Evolutionary conservation across 805 yeast species (phyloP), one percentile per base, ranked within the genome.

Genomic region (Kluyveromyces lactis): DNA sequence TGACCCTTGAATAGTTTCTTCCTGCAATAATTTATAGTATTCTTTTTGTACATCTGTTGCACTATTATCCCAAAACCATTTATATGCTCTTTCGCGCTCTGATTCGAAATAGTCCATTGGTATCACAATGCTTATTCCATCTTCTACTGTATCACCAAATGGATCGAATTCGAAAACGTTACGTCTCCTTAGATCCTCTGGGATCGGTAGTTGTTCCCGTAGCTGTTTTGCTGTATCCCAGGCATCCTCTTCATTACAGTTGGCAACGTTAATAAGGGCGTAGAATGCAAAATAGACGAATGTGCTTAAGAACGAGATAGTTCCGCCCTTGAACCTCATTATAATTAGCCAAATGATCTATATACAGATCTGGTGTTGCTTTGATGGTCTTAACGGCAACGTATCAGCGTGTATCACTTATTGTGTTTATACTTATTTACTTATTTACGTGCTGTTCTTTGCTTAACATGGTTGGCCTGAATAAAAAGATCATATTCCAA

Each of bases 81-180:
- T 27, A 30, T 51, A 46, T 16, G 17, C 27, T 19, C 31, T 35
- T 30, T 50, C 50, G 31, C 52, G 53, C 31, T 44, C 40, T 15
- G 47, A 46, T 18, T 42, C 44, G 27, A 42, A 42, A 32, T 55
- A 55, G 28, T 53, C 55, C 33, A 50, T 47, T 1, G 61, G 55
- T 12, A 57, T 38, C 26, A 44, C 42, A 6, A 55, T 49, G 39
- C 42, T 17, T 21, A 46, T 33, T 18, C 42, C 43, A 6, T 33
- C 43, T 23, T 34, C 35, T 2, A n/a, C 36, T 10, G 28, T 10
- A 18, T 27, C 31, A 13, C 23, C 19, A 28, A 15, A 37, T 6
- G 41, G 41, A 34, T 43, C 46, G n/a, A n/a, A 13, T 15, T 43
- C 39, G 15, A 33, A 26, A 2, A 26, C 3, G 21, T 26, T 34